Evolutionary conservation across 306 rosid species (phyloP), one percentile per base, ranked within the genome.

Genomic region (Oxytropis ochrocephala): DNA sequence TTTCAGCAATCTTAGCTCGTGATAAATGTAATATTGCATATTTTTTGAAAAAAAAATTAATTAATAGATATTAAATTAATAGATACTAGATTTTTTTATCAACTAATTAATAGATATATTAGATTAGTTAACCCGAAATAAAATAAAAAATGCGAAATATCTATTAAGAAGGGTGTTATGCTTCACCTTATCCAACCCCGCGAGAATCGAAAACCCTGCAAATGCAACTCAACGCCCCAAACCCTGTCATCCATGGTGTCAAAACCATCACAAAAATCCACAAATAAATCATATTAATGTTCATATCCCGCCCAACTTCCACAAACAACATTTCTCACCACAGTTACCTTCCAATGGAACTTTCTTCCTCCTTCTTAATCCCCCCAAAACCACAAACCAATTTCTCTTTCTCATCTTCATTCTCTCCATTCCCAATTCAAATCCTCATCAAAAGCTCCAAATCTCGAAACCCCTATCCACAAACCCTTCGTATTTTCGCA

Each of bases 361-460:
- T 87, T 11, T 84, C 99, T 35, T 94, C 91, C 70, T 69, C 92
- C 41, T 85, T 86, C 75, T 8, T 67, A 18, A 71, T 81, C 17
- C 54, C 85, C 68, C 64, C 80, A 21, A 78, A 69, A 44, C 82
- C 62, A 3, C 2, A 77, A 11, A 56, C 46, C 39, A 84, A 55
- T 49, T 79, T 70, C 85, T 78, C 92, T 4, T 84, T 82, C 80
- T 79, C 91, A 0, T 84, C 91, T 16, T 87, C 92, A 9, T 29
- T 87, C 46, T 79, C 88, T 11, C 78, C 85, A 5, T 87, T 81
- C 41, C 90, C 87, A 1, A 47, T 72, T 52, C 84, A 77, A 39
- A 19, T 84, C 8, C 54, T 81, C 59, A 63, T 66, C 32, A 70
- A 76, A 68, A 76, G 30, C 64, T 66, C 73, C 18, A 76, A 75